A percentile compares a stretch with the other conserved stretches of the same genome.
Conservation (phyloP, 2,329 filamentous ascomycete genomes). For the Coniochaeta prunicola region DNA sequence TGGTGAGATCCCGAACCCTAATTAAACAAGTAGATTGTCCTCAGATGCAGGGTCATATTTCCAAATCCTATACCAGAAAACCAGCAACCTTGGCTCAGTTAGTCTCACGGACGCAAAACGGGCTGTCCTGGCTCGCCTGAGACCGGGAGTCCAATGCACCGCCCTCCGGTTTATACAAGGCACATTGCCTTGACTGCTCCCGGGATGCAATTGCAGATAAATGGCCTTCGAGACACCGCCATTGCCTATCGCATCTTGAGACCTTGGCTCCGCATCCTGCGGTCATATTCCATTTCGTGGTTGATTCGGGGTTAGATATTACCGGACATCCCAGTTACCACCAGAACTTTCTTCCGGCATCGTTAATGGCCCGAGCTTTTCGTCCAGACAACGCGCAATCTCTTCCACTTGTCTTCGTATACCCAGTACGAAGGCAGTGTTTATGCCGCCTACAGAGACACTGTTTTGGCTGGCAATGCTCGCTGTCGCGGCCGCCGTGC, state of each 20-base stretch:
- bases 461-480: constrained; percentile 13
- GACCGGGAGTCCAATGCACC: too few species aligned
- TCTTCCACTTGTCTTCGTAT: constrained; percentile 52
- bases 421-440: constrained; percentile 38
- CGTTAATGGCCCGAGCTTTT: constrained; percentile 45
- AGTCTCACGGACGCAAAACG: too few species aligned
- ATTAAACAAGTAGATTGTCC: too few species aligned
- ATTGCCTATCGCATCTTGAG: background rate
- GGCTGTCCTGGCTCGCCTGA: too few species aligned
- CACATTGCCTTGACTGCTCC: background rate
- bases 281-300: background rate
- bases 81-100: too few species aligned
- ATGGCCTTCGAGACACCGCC: background rate
- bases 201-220: background rate
- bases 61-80: too few species aligned
- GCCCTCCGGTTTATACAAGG: too few species aligned
- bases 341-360: constrained; percentile 47
- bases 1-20: too few species aligned
- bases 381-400: constrained; percentile 51
- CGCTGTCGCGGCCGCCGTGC: constrained; percentile 32
- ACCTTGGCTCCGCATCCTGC: background rate
- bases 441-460: constrained; percentile 20
- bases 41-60: too few species aligned
- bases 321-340: constrained; percentile 9
- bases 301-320: background rate